Percentiles rank a stretch among this genome's conserved stretches.
Conservation (phyloP, 2,329 filamentous ascomycete species). For the Knufia fluminis region DNA sequence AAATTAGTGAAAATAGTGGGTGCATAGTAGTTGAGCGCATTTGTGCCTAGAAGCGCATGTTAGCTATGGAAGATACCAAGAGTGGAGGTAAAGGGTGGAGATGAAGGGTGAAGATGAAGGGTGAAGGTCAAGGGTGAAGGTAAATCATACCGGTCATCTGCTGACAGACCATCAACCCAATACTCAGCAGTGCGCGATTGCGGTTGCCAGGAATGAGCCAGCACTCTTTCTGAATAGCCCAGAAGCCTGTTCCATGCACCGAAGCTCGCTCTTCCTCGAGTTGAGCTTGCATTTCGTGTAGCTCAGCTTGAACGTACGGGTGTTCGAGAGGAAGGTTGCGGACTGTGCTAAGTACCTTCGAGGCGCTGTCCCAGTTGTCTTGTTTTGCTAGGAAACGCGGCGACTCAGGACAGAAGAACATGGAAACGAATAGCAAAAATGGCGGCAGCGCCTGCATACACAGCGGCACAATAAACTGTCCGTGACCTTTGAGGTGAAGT, state of each 20-base stretch:
- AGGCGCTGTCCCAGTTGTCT: constrained; percentile 59
- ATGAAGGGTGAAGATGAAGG: too few relatives aligned
- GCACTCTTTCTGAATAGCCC: constrained; percentile 56
- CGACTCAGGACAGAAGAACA: constrained; percentile 56
- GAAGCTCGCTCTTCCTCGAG: constrained; percentile 55
- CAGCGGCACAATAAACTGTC: constrained; percentile 53
- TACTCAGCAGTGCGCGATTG: constrained; percentile 46
- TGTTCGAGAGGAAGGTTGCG: constrained; percentile 46
- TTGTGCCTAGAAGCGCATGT: constrained; percentile 29
- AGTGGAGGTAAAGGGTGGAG: too few relatives aligned
- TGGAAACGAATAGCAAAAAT: constrained; percentile 49
- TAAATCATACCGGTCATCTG: constrained; percentile 40
- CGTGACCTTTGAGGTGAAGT: constrained; percentile 37
- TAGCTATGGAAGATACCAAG: constrained; percentile 15
- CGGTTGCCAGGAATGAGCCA: constrained; percentile 47
- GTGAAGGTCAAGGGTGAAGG: too few relatives aligned
- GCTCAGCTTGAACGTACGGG: constrained; percentile 49
- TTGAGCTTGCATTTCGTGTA: constrained; percentile 52
- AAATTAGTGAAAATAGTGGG: constrained; percentile 60
- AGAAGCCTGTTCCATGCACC: constrained; percentile 41
- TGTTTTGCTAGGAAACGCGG: constrained; percentile 60
- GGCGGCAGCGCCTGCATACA: constrained; percentile 57
- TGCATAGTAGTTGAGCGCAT: constrained; percentile 49
- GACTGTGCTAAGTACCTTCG: constrained; percentile 46
- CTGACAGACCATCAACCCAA: constrained; percentile 46